These are phyloP conservation scores for Cystobasidium slooffiae DNA, from an alignment of 1,284 basidiomycete species.

Conservation along the genomic window DNA sequence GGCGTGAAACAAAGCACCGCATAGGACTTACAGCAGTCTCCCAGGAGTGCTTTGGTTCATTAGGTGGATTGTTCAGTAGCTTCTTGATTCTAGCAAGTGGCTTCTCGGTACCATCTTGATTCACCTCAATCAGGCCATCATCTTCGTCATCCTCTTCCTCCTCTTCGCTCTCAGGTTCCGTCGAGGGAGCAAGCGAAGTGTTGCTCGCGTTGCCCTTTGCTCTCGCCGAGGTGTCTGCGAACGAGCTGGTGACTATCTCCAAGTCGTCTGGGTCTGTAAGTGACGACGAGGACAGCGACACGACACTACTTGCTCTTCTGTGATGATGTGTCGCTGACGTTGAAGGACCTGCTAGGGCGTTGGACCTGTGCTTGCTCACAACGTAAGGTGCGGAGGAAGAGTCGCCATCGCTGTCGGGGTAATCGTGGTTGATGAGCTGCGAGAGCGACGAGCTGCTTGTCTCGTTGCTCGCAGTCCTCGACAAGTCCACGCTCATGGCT, in stretches of 20 bases:
- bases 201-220: slow-evolving; percentile 7
- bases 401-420: background rate
- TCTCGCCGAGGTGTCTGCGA: background rate
- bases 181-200: slow-evolving; percentile 3
- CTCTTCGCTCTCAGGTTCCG: background rate
- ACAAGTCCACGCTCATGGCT: background rate
- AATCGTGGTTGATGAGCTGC: background rate
- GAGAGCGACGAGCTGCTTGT: slow-evolving; percentile 18
- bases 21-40: slow-evolving; percentile 39
- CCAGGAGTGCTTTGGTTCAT: slow-evolving; percentile 39
- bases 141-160: slow-evolving; percentile 30
- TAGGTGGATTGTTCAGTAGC: slow-evolving; percentile 30
- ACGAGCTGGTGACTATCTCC: slow-evolving; percentile 4
- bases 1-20: too few species aligned
- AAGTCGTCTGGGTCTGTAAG: slow-evolving; percentile 43
- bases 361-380: slow-evolving; percentile 5
- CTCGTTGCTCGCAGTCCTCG: slow-evolving; percentile 4
- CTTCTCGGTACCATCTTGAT: slow-evolving; percentile 31
- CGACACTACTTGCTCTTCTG: slow-evolving; percentile 17
- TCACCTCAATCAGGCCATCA: slow-evolving; percentile 37
- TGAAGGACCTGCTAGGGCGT: background rate
- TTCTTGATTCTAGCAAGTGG: slow-evolving; percentile 13
- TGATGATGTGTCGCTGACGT: background rate
- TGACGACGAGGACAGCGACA: slow-evolving; percentile 20
- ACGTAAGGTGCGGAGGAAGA: slow-evolving; percentile 1